Evolutionary conservation across 179 eudicot genomes (phyloP).

Genomic region (Patellifolia procumbens): DNA sequence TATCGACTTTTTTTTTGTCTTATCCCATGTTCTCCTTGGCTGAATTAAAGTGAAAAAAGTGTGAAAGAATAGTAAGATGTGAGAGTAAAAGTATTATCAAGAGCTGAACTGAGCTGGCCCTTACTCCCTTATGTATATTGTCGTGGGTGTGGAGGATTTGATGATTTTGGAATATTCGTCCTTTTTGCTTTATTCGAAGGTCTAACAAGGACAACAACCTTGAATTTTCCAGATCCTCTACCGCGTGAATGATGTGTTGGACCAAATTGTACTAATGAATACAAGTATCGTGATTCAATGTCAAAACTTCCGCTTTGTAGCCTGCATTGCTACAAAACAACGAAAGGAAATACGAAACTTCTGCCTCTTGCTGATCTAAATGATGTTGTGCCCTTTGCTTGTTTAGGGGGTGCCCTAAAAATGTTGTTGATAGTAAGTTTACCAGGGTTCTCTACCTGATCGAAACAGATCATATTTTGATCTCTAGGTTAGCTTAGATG

Average conservation of each 20-base stretch:
- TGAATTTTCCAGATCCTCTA: slow-evolving; percentile 60
- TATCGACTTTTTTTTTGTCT: background rate
- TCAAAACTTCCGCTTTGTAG: slow-evolving; percentile 87
- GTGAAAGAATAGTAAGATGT: no score
- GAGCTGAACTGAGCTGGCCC: no score
- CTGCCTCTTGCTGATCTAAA: slow-evolving; percentile 34
- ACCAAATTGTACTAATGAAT: slow-evolving; percentile 70
- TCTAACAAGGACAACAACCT: slow-evolving; percentile 11
- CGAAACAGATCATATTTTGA: background rate
- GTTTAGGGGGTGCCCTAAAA: slow-evolving; percentile 18
- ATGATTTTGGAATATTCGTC: background rate
- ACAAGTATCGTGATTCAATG: slow-evolving; percentile 90
- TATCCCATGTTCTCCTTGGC: no score
- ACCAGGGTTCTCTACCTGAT: background rate
- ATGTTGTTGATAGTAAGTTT: slow-evolving; percentile 20
- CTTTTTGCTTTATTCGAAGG: background rate
- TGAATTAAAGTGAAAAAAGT: no score
- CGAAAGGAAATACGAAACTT: slow-evolving; percentile 33
- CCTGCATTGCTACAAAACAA: slow-evolving; percentile 77
- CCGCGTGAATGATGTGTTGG: slow-evolving; percentile 80
- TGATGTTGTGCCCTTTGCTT: slow-evolving; percentile 3
- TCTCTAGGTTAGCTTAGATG: slow-evolving; percentile 1
- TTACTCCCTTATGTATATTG: background rate
- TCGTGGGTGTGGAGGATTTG: background rate
- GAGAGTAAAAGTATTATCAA: no score